Conservation (phyloP, 805 yeast species). For the Myxozyma mucilagina region DNA sequence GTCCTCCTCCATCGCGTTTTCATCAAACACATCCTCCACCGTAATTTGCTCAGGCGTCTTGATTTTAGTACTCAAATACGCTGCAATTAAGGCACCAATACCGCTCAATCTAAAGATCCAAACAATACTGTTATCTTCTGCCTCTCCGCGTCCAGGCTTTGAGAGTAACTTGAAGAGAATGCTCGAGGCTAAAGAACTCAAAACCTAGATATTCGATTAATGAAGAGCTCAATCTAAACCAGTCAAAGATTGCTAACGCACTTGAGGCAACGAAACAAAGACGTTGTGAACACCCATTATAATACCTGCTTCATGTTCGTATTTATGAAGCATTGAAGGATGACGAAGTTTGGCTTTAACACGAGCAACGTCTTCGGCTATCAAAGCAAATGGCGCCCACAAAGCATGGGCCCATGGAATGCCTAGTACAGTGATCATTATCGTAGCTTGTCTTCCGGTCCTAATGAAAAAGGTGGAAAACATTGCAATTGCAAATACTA, state of each 20-base stretch:
- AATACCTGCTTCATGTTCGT: slow-evolving; percentile 58
- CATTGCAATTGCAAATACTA: slow-evolving; percentile 52
- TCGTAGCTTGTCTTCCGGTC: slow-evolving; percentile 48
- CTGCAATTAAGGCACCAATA: slow-evolving; percentile 50
- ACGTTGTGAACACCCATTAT: slow-evolving; percentile 59
- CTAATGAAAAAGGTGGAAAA: slow-evolving; percentile 49
- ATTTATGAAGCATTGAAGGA: slow-evolving; percentile 27
- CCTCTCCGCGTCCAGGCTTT: slow-evolving; percentile 20
- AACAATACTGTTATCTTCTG: slow-evolving; percentile 49
- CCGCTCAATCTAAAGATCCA: slow-evolving; percentile 64
- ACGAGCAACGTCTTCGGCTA: slow-evolving; percentile 57
- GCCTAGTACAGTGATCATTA: slow-evolving; percentile 55
- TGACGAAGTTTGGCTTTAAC: slow-evolving; percentile 47
- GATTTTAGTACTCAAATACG: slow-evolving; percentile 46
- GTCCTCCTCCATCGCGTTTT: slow-evolving; percentile 3
- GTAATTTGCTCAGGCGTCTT: slow-evolving; percentile 43
- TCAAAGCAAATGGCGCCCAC: slow-evolving; percentile 67
- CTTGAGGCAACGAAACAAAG: slow-evolving; percentile 60
- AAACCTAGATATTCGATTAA: slow-evolving; percentile 28
- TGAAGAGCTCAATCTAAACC: neutral
- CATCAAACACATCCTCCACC: slow-evolving; percentile 31
- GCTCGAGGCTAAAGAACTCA: slow-evolving; percentile 51
- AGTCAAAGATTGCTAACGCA: slow-evolving; percentile 25
- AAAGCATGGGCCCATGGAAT: slow-evolving; percentile 65
- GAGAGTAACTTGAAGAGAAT: slow-evolving; percentile 48